Base-by-base conservation (phyloP, 2,329 filamentous ascomycete genomes). In the Talaromyces rugulosus region DNA sequence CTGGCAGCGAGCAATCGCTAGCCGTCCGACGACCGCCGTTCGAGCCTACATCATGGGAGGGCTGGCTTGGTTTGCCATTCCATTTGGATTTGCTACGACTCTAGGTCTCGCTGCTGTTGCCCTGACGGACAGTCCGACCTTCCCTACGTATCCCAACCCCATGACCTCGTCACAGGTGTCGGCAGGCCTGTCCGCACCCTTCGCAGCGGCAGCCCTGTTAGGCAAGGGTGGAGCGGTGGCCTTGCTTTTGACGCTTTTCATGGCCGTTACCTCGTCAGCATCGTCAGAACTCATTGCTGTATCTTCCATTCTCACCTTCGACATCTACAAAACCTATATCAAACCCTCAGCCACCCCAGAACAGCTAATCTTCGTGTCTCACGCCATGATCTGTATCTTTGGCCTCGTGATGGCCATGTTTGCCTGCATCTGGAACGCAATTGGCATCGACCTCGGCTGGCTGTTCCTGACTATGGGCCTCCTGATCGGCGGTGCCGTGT, bases 21-120 rank as follows among this genome's bases (percentile, higher is more conserved):
- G 70, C 14, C 65, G 72, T 8, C 75, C 77, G 2, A 70, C 71
- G 9, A 74, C 72, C 16, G 73, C 73, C n/a, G 74, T 80, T 0
- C 69, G 68, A 58, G 77, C 65, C 12, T 73, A 75, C 40, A 67
- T 71, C 31, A 70, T 82, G 3, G 79, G 78, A 18, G 79, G 79
- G 0, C 67, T 82, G 6, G 79, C 78, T 3, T 82, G 79, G 75
- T 81, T 81, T 62, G 80, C 77, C 4, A 80, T 82, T 18, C 80
- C 80, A 0, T 82, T 80, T 56, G 75, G 75, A 2, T 77, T 80
- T 64, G 75, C 78, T 1, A 81, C 80, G 1, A 80, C 78, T 1
- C 69, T 82, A 59, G 80, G 80, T 12, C 72, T 82, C 2, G 72
- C 75, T 16, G 78, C 77, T 0, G 76, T 76, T 1, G 80, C 79